Conservation (phyloP, 768 basidiomycete genomes). For the Mycena haematopus region DNA sequence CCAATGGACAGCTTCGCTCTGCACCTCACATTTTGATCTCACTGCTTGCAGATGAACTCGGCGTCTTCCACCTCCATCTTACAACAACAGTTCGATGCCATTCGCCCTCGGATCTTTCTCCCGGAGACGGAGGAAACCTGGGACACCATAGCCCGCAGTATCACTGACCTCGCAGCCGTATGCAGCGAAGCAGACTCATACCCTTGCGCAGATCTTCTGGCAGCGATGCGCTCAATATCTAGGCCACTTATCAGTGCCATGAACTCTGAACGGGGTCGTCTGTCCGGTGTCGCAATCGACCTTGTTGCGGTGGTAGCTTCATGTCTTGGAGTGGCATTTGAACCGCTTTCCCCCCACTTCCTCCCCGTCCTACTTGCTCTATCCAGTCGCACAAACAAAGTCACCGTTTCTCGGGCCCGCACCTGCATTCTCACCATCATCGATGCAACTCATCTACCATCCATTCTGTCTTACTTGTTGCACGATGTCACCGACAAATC, state of each 20-base stretch:
- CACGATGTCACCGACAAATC: slow-evolving; percentile 75
- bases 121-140: slow-evolving; percentile 82
- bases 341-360: slow-evolving; percentile 68
- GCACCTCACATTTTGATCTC: background rate
- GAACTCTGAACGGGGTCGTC: slow-evolving; percentile 74
- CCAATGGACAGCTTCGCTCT: too few species aligned
- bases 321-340: slow-evolving; percentile 67
- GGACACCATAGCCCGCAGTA: slow-evolving; percentile 65
- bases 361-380: slow-evolving; percentile 71
- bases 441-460: slow-evolving; percentile 69
- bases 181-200: slow-evolving; percentile 61
- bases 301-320: slow-evolving; percentile 60
- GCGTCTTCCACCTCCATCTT: slow-evolving; percentile 35
- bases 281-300: slow-evolving; percentile 72
- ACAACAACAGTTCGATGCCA: slow-evolving; percentile 47
- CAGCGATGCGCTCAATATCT: slow-evolving; percentile 56
- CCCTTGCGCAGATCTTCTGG: slow-evolving; percentile 56
- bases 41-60: slow-evolving; percentile 2
- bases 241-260: slow-evolving; percentile 63
- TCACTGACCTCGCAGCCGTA: slow-evolving; percentile 53
- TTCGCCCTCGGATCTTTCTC: slow-evolving; percentile 48
- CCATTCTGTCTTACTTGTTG: slow-evolving; percentile 65
- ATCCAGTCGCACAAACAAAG: slow-evolving; percentile 80
- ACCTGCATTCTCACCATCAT: slow-evolving; percentile 65
- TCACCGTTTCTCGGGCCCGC: slow-evolving; percentile 71